phyloP scores from a whole-genome alignment of 805 yeast genomes.

The Yarrowia sp. region DNA sequence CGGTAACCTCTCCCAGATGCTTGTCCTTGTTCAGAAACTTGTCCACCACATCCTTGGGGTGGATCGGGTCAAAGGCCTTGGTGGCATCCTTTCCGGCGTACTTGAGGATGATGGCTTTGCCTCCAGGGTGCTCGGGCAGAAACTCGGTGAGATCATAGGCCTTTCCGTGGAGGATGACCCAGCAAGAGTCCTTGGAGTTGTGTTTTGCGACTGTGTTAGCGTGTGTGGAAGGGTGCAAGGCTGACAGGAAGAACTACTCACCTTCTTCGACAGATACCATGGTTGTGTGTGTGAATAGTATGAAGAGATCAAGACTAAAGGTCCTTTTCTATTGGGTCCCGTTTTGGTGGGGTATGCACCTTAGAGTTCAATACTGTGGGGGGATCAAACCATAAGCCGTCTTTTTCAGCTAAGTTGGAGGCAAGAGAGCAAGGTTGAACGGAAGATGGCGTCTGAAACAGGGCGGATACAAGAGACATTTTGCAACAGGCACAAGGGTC shows the following conservation, averaged over 20 bases:
- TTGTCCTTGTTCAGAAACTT: constrained; percentile 58
- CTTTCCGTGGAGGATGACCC: constrained; percentile 79
- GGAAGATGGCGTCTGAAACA: neutral
- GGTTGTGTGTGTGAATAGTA: neutral
- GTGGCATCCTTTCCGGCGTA: constrained; percentile 77
- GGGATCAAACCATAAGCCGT: neutral
- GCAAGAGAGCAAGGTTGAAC: neutral
- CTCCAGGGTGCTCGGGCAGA: constrained; percentile 61
- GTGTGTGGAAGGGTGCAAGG: constrained; percentile 30
- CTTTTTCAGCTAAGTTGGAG: neutral
- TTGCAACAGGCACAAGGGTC: neutral
- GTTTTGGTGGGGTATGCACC: neutral
- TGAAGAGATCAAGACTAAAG: neutral
- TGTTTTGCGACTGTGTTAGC: constrained; percentile 53
- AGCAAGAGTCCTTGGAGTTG: constrained; percentile 60
- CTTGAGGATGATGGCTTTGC: constrained; percentile 52
- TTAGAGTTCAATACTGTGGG: constrained; percentile 8
- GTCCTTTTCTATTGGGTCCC: constrained; percentile 18
- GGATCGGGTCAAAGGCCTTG: constrained; percentile 81
- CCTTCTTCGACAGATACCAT: constrained; percentile 18
- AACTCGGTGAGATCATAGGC: constrained; percentile 76
- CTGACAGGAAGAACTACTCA: neutral
- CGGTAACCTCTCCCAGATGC: constrained; percentile 55
- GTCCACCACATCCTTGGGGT: constrained; percentile 81
- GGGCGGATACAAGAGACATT: neutral